A percentile compares a stretch with the other conserved stretches of the same genome.
phyloP scores from a whole-genome alignment of 1,284 basidiomycete species.

The Polyporus tsugae region DNA sequence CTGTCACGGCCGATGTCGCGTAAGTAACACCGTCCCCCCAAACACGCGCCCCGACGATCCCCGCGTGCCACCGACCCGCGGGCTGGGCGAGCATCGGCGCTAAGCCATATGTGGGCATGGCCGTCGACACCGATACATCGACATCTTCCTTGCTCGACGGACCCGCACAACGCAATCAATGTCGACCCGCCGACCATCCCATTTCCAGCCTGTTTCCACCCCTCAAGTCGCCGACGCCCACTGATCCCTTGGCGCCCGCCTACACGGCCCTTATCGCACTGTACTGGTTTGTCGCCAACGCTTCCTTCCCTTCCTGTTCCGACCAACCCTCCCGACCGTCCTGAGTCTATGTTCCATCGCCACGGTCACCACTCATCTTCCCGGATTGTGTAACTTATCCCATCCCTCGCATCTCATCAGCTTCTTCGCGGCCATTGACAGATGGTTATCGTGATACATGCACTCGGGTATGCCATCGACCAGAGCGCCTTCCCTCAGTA shows the following conservation, averaged over 20 bases:
- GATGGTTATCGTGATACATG: constrained; percentile 31
- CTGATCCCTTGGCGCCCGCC: constrained; percentile 1
- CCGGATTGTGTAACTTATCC: constrained; percentile 16
- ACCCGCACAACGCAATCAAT: constrained; percentile 25
- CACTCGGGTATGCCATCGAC: constrained; percentile 23
- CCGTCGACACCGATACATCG: constrained; percentile 22
- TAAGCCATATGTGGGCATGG: constrained; percentile 18
- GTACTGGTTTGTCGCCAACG: constrained; percentile 33
- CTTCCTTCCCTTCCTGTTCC: constrained; percentile 25
- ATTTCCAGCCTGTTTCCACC: constrained; percentile 3
- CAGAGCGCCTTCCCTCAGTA: constrained; percentile 13
- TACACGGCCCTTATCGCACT: constrained; percentile 12
- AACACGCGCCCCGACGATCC: constrained; percentile 11
- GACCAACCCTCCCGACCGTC: constrained; percentile 10
- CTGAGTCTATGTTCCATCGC: constrained; percentile 9
- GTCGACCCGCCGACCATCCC: constrained; percentile 14
- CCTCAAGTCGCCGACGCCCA: constrained; percentile 13
- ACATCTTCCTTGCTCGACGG: constrained; percentile 29
- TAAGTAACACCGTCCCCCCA: neutral
- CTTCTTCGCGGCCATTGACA: constrained; percentile 28
- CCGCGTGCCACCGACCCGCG: neutral
- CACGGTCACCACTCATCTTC: constrained; percentile 19
- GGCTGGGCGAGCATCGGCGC: constrained; percentile 11
- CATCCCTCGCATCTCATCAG: constrained; percentile 26
- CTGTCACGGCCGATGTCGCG: constrained; percentile 10